Base-by-base conservation (phyloP, 345 rosid species). In the Populus davidiana region DNA sequence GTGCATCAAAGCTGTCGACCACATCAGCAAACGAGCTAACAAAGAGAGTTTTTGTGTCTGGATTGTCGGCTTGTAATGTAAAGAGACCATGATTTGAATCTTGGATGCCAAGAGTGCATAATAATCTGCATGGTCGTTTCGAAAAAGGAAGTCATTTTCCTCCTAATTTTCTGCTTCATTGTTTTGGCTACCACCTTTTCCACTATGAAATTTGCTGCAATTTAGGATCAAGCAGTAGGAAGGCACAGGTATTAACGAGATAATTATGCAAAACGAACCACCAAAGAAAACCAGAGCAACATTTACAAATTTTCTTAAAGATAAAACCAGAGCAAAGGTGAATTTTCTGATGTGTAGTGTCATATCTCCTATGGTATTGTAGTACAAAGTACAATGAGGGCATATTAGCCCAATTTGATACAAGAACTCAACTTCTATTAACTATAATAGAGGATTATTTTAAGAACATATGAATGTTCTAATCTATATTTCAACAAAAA, bases 21-120 rank as follows among this genome's bases (percentile, higher is more conserved):
- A 10, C 13, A 41, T 11, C 44, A 41, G 44, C 44, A 41, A 93
- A 82, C 89, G 88, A 91, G 78, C 18, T 66, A 20, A 7, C 23
- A 27, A 49, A 13, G 62, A 8, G 17, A 10, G 4, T n/a, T 71
- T 64, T 11, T 65, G 68, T 69, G 38, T 8, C 8, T 47, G 6
- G 52, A 65, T 66, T 73, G 66, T 35, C 70, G 49, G 12, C 17
- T 35, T 69, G 52, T 63, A 54, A 68, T 80, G 80, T 79, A 54
- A 75, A 85, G 35, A 75, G 36, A 54, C 62, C 79, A 23, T 76
- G 33, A 36, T 68, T 43, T 65, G 71, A 85, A 73, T 68, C 70
- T 39, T 75, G 41, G 8, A 71, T 70, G 56, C 77, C 8, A 54
- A 43, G 75, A 67, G 5, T 72, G 76, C 78, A 65, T 8, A 64